Evolutionary conservation across 495 filamentous ascomycete genomes (phyloP), one percentile per base, ranked within the genome.

Genomic region (Daldinia grandis): DNA sequence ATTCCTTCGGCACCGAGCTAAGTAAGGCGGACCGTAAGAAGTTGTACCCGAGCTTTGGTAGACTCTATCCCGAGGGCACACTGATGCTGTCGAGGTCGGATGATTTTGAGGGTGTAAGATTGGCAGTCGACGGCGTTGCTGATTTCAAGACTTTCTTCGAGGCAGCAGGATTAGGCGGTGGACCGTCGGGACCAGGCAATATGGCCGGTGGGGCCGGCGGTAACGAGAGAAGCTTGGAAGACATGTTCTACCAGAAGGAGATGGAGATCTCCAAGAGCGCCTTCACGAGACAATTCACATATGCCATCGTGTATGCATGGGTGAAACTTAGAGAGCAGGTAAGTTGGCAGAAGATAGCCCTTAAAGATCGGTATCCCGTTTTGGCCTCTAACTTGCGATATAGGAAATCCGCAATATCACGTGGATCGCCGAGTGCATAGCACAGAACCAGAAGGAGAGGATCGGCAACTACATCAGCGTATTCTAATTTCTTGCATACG

Each of bases 341-440:
- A 83, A 80, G 89, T 76, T 37, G 8, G 53, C 31, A 3, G 21
- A 27, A 38, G 33, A 21, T 17, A 7, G 28, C 35, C 56, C 12
- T 14, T 51, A 14, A 12, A 10, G 51, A 2, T 24, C 28, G 15
- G 4, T 15, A 24, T 19, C 42, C 19, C 9, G n/a, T 33, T 5
- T 19, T 30, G 55, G n/a, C 4, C 19, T 63, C 64, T 58, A 42
- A 62, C 71, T 40, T 35, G 10, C n/a, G 19, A 27, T 19, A 15
- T 65, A 97, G 95, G 95, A 99, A 91, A 97, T 98, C 78, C 92
- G 95, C 40, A 99, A 99, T 76, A 95, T 99, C 75, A 98, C 95
- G 51, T 99, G 95, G 95, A 99, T 99, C 76, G 90, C 96, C 8
- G 95, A 99, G 80, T 99, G 95, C 82, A 99, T 99, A 88, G 95